These are phyloP conservation scores for Paraconiothyrium brasiliense DNA, from an alignment of 2,329 filamentous ascomycete genomes.

Conservation along the genomic window DNA sequence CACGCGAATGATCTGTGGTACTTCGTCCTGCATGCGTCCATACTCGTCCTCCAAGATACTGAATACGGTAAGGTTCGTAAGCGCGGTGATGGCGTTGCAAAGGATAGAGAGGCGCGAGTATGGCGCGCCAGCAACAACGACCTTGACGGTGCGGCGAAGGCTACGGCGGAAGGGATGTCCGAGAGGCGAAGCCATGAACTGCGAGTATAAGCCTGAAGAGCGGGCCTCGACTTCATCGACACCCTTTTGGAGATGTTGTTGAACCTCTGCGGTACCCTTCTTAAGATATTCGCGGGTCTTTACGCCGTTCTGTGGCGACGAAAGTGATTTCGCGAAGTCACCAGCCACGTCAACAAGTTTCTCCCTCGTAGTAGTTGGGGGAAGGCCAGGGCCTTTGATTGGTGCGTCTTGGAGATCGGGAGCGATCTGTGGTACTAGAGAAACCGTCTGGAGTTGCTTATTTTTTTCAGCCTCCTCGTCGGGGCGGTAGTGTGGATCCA, in stretches of 20 bases:
- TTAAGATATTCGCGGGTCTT: constrained; percentile 47
- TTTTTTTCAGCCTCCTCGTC: constrained; percentile 26
- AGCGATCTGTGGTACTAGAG: constrained; percentile 61
- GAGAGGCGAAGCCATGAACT: constrained; percentile 57
- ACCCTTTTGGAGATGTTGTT: constrained; percentile 17
- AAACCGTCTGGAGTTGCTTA: constrained; percentile 44
- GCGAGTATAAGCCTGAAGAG: constrained; percentile 36
- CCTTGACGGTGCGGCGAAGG: constrained; percentile 71
- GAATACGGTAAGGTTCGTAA: constrained; percentile 74
- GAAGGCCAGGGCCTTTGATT: constrained; percentile 56
- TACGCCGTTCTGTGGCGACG: constrained; percentile 43
- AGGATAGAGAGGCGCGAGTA: constrained; percentile 65
- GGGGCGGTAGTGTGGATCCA: constrained; percentile 37
- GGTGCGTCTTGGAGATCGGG: constrained; percentile 59
- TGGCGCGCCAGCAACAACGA: constrained; percentile 77
- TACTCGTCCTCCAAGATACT: constrained; percentile 83
- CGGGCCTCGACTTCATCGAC: constrained; percentile 33
- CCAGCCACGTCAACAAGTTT: constrained; percentile 43
- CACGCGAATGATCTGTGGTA: constrained; percentile 76
- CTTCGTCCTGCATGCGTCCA: constrained; percentile 85
- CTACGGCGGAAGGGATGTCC: constrained; percentile 76
- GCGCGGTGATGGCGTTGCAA: constrained; percentile 68
- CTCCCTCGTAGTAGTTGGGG: constrained; percentile 45
- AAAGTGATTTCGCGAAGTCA: constrained; percentile 56
- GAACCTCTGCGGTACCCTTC: constrained; percentile 36